A percentile compares a stretch with the other conserved stretches of the same genome.
Evolutionary conservation across 345 rosid species (phyloP).

Genomic region (sweet orange (Citrus sinensis)): DNA sequence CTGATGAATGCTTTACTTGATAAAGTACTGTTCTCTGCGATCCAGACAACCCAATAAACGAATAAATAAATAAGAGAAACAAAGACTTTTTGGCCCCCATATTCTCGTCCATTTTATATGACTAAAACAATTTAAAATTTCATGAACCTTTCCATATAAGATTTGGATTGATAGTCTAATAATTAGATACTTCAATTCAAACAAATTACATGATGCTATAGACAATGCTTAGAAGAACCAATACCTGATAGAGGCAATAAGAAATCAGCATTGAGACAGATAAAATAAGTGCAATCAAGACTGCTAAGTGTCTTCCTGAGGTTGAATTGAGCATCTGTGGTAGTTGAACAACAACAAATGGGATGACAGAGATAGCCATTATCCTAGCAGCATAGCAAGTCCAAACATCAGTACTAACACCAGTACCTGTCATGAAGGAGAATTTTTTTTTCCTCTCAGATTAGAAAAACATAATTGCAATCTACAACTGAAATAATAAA

Average conservation of each 20-base stretch:
- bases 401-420: constrained; percentile 74
- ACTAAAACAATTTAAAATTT: neutral
- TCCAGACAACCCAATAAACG: neutral
- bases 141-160: neutral
- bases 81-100: neutral
- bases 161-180: neutral
- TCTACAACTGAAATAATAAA: neutral
- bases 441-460: neutral
- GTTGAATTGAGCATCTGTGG: constrained; percentile 66
- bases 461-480: neutral
- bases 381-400: constrained; percentile 82
- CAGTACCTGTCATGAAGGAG: constrained; percentile 42
- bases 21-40: neutral
- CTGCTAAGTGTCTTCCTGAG: constrained; percentile 67
- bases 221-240: neutral
- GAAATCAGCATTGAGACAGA: constrained; percentile 58
- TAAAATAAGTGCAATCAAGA: constrained; percentile 60
- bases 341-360: constrained; percentile 79
- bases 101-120: neutral
- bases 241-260: constrained; percentile 93
- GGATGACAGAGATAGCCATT: constrained; percentile 78
- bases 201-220: neutral
- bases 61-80: neutral
- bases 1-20: neutral
- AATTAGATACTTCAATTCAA: neutral